A percentile compares a stretch with the other conserved stretches of the same genome.
Conservation (phyloP, 1,284 basidiomycete genomes). For the Bjerkandera adusta region DNA sequence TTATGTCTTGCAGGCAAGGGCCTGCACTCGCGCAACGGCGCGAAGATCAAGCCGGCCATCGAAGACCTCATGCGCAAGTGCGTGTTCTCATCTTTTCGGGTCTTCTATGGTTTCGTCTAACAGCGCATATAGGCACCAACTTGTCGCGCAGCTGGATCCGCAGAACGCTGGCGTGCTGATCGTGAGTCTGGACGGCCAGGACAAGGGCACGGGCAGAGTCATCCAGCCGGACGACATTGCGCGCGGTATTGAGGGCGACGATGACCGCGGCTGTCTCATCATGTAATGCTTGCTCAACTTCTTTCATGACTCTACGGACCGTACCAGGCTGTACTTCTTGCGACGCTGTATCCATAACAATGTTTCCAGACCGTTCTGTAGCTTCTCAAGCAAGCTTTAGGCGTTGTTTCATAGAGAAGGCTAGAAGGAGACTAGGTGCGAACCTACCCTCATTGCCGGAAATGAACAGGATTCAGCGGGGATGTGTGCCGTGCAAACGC, state of each 20-base stretch:
- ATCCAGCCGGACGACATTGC: slow-evolving; percentile 61
- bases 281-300: slow-evolving; percentile 45
- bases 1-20: slow-evolving; percentile 49
- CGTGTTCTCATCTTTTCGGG: slow-evolving; percentile 19
- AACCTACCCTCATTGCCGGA: too few species aligned
- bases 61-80: slow-evolving; percentile 85
- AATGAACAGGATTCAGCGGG: too few species aligned
- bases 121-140: slow-evolving; percentile 53
- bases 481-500: too few species aligned
- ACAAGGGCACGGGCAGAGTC: slow-evolving; percentile 42
- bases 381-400: too few species aligned
- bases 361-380: too few species aligned
- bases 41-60: slow-evolving; percentile 93
- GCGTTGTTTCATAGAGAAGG: too few species aligned
- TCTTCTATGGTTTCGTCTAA: slow-evolving; percentile 2
- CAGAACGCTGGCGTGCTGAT: slow-evolving; percentile 85
- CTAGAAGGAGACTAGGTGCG: too few species aligned
- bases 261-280: slow-evolving; percentile 57
- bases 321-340: too few species aligned
- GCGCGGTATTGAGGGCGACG: slow-evolving; percentile 47
- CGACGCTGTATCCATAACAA: too few species aligned
- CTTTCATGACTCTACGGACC: too few species aligned
- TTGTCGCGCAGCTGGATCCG: slow-evolving; percentile 79
- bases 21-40: slow-evolving; percentile 78
- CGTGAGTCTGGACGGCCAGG: slow-evolving; percentile 62